Conservation (phyloP, 148 eudicot genomes). For the Mesembryanthemum crystallinum region DNA sequence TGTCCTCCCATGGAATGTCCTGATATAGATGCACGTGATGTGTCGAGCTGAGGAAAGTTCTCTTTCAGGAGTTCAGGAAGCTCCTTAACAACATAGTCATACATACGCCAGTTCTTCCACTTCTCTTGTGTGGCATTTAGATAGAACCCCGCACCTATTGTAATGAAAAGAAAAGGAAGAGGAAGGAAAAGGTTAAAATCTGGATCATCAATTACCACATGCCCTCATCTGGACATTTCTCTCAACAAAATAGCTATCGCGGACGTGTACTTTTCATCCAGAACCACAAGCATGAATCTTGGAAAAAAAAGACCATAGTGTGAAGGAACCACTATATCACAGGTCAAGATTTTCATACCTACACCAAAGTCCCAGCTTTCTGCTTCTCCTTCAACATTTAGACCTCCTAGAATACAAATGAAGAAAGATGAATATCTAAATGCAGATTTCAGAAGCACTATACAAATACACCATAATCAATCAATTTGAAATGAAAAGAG, state of each 20-base stretch:
- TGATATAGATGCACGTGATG: constrained; percentile 78
- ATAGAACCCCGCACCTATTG: constrained; percentile 93
- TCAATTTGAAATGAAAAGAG: background rate
- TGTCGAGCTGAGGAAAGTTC: constrained; percentile 80
- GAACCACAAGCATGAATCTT: background rate
- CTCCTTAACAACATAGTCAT: constrained; percentile 92
- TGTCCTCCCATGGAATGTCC: constrained; percentile 99
- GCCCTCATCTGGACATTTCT: background rate
- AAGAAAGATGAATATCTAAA: background rate
- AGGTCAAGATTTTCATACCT: constrained; percentile 42
- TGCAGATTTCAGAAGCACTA: constrained; percentile 4
- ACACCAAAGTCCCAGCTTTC: constrained; percentile 99
- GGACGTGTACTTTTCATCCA: background rate
- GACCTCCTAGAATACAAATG: constrained; percentile 62
- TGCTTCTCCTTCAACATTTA: constrained; percentile 92
- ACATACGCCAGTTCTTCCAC: constrained; percentile 99
- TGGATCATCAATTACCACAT: background rate
- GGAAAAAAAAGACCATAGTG: too few relatives aligned
- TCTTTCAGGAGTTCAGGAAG: constrained; percentile 71
- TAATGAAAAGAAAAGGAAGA: constrained; percentile 5
- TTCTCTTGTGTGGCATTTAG: constrained; percentile 94
- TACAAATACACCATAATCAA: too few relatives aligned
- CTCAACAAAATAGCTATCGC: background rate
- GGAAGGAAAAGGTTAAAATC: background rate
- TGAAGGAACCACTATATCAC: background rate